Percentiles rank a stretch among this genome's conserved stretches.
phyloP scores from a whole-genome alignment of 2,329 filamentous ascomycete species.

The Penicillium frequentans region DNA sequence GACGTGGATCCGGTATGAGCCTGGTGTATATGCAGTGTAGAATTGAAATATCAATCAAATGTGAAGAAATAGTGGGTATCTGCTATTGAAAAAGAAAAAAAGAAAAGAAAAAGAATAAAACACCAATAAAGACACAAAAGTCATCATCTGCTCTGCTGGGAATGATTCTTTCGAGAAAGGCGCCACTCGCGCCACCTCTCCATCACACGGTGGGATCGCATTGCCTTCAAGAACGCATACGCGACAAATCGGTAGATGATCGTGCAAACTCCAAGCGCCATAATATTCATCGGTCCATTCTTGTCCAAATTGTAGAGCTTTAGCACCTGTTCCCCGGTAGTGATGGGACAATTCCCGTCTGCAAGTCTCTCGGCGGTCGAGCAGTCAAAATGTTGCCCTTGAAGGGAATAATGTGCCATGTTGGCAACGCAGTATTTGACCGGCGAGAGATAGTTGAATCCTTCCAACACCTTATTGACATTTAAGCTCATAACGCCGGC shows the following conservation, averaged over 20 bases:
- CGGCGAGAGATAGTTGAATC: conserved; percentile 70
- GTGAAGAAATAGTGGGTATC: too few species aligned
- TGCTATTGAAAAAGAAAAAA: not conserved
- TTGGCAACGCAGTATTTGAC: conserved; percentile 69
- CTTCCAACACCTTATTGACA: conserved; percentile 65
- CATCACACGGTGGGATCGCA: conserved; percentile 22
- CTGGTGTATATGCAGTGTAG: too few species aligned
- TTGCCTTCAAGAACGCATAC: conserved; percentile 35
- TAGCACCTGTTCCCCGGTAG: conserved; percentile 66
- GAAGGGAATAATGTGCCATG: conserved; percentile 65
- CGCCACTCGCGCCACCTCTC: conserved; percentile 24
- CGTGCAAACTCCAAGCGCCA: conserved; percentile 62
- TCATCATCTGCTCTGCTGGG: conserved; percentile 1
- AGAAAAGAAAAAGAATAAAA: too few species aligned
- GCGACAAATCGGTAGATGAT: conserved; percentile 64
- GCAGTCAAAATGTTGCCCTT: conserved; percentile 64
- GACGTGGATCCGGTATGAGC: too few species aligned
- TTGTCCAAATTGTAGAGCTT: conserved; percentile 66
- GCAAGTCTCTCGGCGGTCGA: conserved; percentile 59
- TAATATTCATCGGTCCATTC: conserved; percentile 61
- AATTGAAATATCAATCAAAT: too few species aligned
- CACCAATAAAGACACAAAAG: not conserved
- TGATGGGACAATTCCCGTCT: conserved; percentile 63
- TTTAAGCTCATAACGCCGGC: conserved; percentile 69
- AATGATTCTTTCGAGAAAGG: conserved; percentile 5